Evolutionary conservation across 1,139 yeast genomes (phyloP).

Genomic region (Kazachstania sp.): DNA sequence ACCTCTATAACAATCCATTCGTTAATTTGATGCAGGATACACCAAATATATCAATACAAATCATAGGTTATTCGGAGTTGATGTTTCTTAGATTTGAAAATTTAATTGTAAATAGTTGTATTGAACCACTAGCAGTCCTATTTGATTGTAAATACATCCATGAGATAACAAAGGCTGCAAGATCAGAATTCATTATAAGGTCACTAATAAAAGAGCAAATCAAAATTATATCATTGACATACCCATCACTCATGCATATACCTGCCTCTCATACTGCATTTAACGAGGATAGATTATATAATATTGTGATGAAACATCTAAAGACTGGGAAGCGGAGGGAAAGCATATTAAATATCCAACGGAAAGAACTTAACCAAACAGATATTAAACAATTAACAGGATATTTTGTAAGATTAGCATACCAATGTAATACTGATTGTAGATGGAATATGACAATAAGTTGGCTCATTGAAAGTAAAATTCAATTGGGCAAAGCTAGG

Average conservation of each 20-base stretch:
- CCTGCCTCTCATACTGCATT: conserved; percentile 38
- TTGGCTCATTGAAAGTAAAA: conserved; percentile 42
- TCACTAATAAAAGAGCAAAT: conserved; percentile 43
- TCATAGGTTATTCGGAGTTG: conserved; percentile 39
- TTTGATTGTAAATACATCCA: conserved; percentile 59
- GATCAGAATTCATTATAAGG: conserved; percentile 33
- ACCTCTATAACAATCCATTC: conserved; percentile 29
- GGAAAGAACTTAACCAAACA: conserved; percentile 42
- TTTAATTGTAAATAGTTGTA: conserved; percentile 60
- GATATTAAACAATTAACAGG: conserved; percentile 68
- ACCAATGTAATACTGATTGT: conserved; percentile 35
- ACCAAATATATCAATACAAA: conserved; percentile 7
- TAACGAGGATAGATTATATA: conserved; percentile 37
- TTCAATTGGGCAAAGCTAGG: conserved; percentile 16
- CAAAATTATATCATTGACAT: conserved; percentile 35
- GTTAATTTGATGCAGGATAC: conserved; percentile 32
- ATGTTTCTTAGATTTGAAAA: conserved; percentile 56
- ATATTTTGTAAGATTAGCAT: conserved; percentile 46
- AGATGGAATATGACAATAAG: conserved; percentile 42
- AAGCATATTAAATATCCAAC: conserved; percentile 63
- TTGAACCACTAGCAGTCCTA: conserved; percentile 66
- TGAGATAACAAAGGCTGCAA: conserved; percentile 40
- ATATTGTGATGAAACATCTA: conserved; percentile 38
- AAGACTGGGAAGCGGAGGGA: conserved; percentile 42
- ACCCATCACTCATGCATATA: conserved; percentile 29